Percentiles rank a stretch among this genome's conserved stretches.
phyloP scores from a whole-genome alignment of 2,329 filamentous ascomycete genomes.

The Teratosphaeria viscida region DNA sequence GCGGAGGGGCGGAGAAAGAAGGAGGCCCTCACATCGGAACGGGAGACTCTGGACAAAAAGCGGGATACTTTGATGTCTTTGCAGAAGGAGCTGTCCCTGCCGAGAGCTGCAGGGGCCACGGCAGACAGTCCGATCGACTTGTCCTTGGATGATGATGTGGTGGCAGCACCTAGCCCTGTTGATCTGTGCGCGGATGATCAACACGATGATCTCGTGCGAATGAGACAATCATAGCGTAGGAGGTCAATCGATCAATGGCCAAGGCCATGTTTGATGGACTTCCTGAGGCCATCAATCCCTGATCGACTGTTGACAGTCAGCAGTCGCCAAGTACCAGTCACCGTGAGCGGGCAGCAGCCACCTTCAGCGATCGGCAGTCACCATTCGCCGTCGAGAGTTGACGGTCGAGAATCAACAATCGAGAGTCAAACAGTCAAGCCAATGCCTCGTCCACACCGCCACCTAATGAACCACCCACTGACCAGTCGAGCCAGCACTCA shows the following conservation, averaged over 20 bases:
- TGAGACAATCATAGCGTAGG: background rate
- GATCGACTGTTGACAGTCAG: too few species aligned
- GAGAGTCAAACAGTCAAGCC: too few species aligned
- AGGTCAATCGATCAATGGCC: background rate
- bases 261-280: too few species aligned
- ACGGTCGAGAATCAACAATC: too few species aligned
- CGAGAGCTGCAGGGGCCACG: background rate
- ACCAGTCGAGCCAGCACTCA: too few species aligned
- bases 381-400: too few species aligned
- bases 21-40: background rate
- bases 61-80: background rate
- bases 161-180: background rate
- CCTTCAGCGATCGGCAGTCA: too few species aligned
- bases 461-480: too few species aligned
- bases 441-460: too few species aligned
- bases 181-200: background rate
- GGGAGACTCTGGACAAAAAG: background rate
- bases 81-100: background rate
- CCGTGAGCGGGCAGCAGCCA: too few species aligned
- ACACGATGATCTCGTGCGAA: background rate
- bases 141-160: background rate
- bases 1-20: background rate
- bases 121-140: background rate
- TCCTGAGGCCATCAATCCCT: too few species aligned
- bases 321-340: too few species aligned